Evolutionary conservation across 495 filamentous ascomycete species (phyloP).

Genomic region (Trichodelitschia bisporula): DNA sequence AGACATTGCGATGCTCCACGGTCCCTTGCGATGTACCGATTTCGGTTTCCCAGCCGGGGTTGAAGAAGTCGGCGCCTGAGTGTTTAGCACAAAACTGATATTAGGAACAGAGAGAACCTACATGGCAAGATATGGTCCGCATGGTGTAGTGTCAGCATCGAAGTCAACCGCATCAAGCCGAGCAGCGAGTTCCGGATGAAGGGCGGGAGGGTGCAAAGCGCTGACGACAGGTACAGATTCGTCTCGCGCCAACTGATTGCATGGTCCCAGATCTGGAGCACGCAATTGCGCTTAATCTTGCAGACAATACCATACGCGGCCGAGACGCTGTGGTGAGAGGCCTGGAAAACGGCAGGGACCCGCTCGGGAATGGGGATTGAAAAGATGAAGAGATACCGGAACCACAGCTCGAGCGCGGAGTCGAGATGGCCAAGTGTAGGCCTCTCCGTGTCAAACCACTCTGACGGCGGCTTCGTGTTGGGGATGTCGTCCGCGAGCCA

Average conservation of each 20-base stretch:
- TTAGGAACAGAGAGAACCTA: no score
- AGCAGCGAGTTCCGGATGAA: conserved; percentile 31
- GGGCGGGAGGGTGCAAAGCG: conserved; percentile 29
- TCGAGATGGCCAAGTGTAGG: conserved; percentile 32
- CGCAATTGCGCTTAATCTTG: conserved; percentile 35
- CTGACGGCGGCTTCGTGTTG: conserved; percentile 23
- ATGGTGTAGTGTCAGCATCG: conserved; percentile 32
- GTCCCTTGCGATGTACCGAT: conserved; percentile 33
- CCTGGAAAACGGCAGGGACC: conserved; percentile 40
- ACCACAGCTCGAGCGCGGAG: conserved; percentile 33
- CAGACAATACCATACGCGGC: conserved; percentile 41
- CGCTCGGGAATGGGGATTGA: conserved; percentile 37
- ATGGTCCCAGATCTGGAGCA: conserved; percentile 43
- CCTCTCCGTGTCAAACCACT: conserved; percentile 32
- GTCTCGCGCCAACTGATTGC: conserved; percentile 41
- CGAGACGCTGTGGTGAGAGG: conserved; percentile 38
- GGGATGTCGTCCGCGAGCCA: conserved; percentile 36
- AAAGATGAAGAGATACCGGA: conserved; percentile 41
- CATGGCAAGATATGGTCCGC: conserved; percentile 40
- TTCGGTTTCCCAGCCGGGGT: conserved; percentile 42
- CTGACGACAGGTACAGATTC: conserved; percentile 33
- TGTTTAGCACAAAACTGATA: conserved; percentile 25
- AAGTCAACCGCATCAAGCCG: conserved; percentile 32
- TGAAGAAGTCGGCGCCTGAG: conserved; percentile 25
- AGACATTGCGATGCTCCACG: conserved; percentile 31